Conservation (phyloP, 208 protist species). For the Leishmania martiniquensis region DNA sequence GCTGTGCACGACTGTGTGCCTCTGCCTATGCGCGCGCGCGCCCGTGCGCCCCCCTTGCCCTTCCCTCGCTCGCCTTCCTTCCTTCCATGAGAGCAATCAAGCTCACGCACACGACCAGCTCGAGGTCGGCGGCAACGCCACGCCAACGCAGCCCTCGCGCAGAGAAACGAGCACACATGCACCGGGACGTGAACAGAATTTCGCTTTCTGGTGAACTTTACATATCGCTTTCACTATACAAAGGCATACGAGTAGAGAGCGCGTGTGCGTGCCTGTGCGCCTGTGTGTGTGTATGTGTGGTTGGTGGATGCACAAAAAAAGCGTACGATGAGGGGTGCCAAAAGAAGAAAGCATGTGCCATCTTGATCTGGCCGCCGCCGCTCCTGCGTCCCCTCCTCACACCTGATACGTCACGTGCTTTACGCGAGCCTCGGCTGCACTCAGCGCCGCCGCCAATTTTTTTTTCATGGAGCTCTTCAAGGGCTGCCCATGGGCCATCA, state of each 20-base stretch:
- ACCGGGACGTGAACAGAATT: neutral
- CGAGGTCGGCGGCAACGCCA: neutral
- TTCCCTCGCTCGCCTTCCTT: neutral
- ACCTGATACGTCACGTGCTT: constrained; percentile 48
- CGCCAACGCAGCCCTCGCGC: neutral
- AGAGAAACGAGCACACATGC: neutral
- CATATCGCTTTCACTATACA: neutral
- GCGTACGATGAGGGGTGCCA: neutral
- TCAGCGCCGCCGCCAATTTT: neutral
- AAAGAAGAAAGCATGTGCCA: neutral
- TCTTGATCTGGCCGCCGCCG: neutral
- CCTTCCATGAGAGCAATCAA: neutral
- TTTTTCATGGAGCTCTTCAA: constrained; percentile 42
- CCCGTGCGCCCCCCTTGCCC: neutral
- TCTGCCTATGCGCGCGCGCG: neutral
- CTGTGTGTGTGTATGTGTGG: too few relatives aligned
- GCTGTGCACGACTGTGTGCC: neutral
- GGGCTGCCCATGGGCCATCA: neutral
- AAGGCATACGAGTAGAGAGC: neutral
- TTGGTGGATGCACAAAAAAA: neutral
- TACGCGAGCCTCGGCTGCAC: neutral
- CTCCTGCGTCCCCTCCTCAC: neutral
- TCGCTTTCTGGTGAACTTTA: neutral
- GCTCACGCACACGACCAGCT: neutral
- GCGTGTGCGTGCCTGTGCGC: too few relatives aligned